Conservation (phyloP, 306 rosid genomes). For the Trifolium fragiferum region DNA sequence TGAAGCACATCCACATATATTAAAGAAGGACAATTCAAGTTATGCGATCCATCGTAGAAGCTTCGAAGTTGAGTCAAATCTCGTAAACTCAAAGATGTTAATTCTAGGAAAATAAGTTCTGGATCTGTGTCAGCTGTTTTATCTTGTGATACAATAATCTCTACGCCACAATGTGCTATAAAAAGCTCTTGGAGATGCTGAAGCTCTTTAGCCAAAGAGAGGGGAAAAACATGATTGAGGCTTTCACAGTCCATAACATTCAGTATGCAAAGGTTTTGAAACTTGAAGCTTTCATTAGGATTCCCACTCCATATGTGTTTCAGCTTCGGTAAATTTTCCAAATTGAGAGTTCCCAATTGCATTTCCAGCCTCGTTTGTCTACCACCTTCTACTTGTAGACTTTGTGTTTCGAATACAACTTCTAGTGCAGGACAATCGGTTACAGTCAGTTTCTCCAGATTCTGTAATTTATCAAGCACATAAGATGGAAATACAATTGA, state of each 20-base stretch:
- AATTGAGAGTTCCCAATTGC: not conserved
- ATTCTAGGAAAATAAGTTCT: not conserved
- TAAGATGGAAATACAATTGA: not conserved
- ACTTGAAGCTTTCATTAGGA: not conserved
- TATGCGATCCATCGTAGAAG: not conserved
- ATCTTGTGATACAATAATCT: constrained; percentile 1
- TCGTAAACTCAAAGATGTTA: not conserved
- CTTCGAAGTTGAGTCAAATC: not conserved
- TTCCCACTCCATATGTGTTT: constrained; percentile 29
- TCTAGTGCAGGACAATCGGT: not conserved
- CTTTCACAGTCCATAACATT: not conserved
- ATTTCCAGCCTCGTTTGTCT: not conserved
- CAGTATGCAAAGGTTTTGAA: not conserved
- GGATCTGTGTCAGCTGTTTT: not conserved
- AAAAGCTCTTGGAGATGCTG: not conserved
- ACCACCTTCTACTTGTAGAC: not conserved
- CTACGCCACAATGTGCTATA: not conserved
- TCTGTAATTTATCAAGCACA: not conserved
- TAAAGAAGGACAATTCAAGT: not conserved
- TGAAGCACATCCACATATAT: not conserved
- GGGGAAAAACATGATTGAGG: constrained; percentile 1
- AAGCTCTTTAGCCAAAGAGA: not conserved
- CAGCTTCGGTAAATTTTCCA: not conserved
- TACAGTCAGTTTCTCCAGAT: not conserved
- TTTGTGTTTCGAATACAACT: constrained; percentile 16